A percentile compares a stretch with the other conserved stretches of the same genome.
These are phyloP conservation scores for Saksenaea oblongispora DNA, from an alignment of 371 early-diverging fungal species.

Conservation along the genomic window DNA sequence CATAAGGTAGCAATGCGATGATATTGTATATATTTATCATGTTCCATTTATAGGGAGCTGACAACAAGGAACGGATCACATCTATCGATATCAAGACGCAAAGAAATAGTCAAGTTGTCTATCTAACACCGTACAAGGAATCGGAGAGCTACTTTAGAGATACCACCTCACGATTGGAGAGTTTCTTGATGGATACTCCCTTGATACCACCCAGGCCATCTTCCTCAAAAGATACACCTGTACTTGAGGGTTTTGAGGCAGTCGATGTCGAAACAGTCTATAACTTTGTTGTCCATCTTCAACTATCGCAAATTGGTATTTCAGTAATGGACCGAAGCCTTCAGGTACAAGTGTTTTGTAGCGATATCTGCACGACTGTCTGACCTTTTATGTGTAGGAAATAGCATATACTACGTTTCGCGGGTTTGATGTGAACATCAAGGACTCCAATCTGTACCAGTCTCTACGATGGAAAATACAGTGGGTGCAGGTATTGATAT, in stretches of 20 bases:
- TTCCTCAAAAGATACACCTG: conserved; percentile 19
- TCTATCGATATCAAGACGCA: conserved; percentile 86
- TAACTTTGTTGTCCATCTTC: conserved; percentile 65
- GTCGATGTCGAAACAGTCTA: conserved; percentile 58
- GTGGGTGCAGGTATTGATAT: conserved; percentile 73
- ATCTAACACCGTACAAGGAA: conserved; percentile 73
- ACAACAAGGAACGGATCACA: conserved; percentile 51
- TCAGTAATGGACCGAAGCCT: conserved; percentile 77
- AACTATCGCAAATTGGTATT: conserved; percentile 87
- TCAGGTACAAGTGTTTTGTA: conserved; percentile 17
- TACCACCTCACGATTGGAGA: conserved; percentile 32
- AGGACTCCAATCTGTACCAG: conserved; percentile 77
- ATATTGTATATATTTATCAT: neutral
- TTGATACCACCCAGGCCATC: conserved; percentile 8
- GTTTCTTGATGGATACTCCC: conserved; percentile 54
- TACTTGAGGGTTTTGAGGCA: conserved; percentile 61
- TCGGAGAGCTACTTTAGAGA: conserved; percentile 64
- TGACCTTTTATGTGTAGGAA: conserved; percentile 56
- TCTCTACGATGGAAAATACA: conserved; percentile 74
- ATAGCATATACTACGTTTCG: conserved; percentile 81
- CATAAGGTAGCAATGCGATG: conserved; percentile 51
- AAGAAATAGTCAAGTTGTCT: conserved; percentile 79
- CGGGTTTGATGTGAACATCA: conserved; percentile 71
- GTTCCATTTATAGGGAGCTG: conserved; percentile 6
- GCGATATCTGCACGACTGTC: neutral